Evolutionary conservation across 2,329 filamentous ascomycete species (phyloP), one percentile per base, ranked within the genome.

Genomic region (Sporothrix curviconia): DNA sequence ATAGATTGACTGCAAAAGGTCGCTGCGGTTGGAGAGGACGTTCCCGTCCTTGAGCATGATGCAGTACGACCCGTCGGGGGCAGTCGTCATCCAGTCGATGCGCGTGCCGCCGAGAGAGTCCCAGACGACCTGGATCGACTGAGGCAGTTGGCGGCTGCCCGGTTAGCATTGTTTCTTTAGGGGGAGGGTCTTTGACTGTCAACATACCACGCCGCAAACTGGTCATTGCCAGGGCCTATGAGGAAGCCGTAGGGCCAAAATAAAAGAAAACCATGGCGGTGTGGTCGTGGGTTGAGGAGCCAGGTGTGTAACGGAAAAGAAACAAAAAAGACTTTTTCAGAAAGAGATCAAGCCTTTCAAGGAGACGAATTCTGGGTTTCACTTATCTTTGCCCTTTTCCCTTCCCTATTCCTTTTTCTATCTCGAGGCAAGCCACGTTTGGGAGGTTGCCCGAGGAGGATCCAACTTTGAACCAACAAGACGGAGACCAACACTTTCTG

Each of bases 1-100:
- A 64, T 70, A 32, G 69, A 70, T 59, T 74, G 71, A 28, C 70
- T 65, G 25, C 66, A 69, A 19, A 28, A 62, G 24, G 71, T 58
- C 56, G 25, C 34, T 15, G 17, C 56, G 50, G 22, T 58, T 58
- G 32, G 56, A 54, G 40, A 58, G 40, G 32, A 55, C 56, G 9
- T 49, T 37, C 25, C 43, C 50, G 22, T 58, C 42, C 25, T 54
- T 54, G n/a, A 54, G 36, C 40, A 54, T 46, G 14, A 58, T n/a
- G 11, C 56, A 58, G 19, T 58, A 58, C 2, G 50, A 53, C 17
- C 56, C 56, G 42, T 55, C 51, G 7, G 39, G 22, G 1, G 22
- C 50, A 15, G 56, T 58, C 7, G 49, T 24, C 50, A 58, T 47
- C 49, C 50, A 55, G 40, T 58, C 56, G 42, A 58, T 58, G 22